phyloP scores from a whole-genome alignment of 441 rosid species.

The Breynia disticha region DNA sequence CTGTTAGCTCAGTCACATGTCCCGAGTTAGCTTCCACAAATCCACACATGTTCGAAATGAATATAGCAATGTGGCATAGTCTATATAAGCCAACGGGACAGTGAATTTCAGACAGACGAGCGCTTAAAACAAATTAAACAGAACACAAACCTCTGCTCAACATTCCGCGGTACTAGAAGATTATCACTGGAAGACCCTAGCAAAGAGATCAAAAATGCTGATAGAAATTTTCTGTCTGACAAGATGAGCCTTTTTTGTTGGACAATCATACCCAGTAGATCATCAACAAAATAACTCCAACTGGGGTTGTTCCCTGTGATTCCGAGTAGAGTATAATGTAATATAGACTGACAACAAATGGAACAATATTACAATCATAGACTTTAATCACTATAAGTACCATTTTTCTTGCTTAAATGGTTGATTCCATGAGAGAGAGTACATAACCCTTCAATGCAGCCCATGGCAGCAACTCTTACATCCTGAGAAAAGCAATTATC shows the following conservation, averaged over 20 bases:
- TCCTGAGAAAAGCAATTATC: constrained; percentile 40
- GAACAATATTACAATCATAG: background rate
- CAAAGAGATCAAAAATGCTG: constrained; percentile 68
- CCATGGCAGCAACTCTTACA: constrained; percentile 63
- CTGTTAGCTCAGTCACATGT: background rate
- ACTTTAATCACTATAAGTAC: constrained; percentile 27
- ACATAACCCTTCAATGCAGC: constrained; percentile 62
- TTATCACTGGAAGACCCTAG: constrained; percentile 52
- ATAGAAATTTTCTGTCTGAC: constrained; percentile 69
- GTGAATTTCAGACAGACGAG: background rate
- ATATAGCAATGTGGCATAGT: background rate
- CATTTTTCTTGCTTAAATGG: constrained; percentile 80
- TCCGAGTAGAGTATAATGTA: constrained; percentile 10
- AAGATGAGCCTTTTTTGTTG: constrained; percentile 74
- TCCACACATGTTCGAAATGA: background rate
- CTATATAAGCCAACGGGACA: background rate
- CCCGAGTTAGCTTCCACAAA: background rate
- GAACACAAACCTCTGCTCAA: constrained; percentile 57
- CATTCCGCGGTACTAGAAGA: constrained; percentile 59
- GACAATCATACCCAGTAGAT: constrained; percentile 62
- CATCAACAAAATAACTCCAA: constrained; percentile 64
- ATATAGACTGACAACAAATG: constrained; percentile 1
- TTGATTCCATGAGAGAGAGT: constrained; percentile 49
- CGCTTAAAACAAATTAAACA: background rate
- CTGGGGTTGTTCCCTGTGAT: constrained; percentile 62